phyloP scores from a whole-genome alignment of 1,139 yeast genomes.

The Pichia cactophila region DNA sequence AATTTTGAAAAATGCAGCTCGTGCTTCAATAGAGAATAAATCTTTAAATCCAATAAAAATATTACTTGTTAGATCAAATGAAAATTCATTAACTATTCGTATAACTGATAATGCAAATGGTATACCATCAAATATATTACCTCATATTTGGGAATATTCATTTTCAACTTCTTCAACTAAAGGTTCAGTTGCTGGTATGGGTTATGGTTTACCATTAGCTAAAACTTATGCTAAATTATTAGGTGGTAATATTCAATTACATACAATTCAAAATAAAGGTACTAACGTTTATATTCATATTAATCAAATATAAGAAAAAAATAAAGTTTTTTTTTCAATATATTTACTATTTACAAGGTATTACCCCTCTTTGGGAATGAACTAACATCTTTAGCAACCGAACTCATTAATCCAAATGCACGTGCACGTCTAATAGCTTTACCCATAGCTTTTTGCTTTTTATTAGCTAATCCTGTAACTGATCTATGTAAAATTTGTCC shows the following conservation, averaged over 20 bases:
- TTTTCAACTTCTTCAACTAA: slow-evolving; percentile 40
- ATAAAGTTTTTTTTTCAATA: not conserved
- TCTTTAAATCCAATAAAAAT: slow-evolving; percentile 52
- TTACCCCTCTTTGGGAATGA: slow-evolving; percentile 34
- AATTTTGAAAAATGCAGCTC: slow-evolving; percentile 74
- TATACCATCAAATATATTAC: slow-evolving; percentile 56
- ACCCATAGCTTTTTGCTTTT: slow-evolving; percentile 56
- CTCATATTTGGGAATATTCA: slow-evolving; percentile 74
- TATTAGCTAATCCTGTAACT: slow-evolving; percentile 55
- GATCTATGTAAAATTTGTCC: slow-evolving; percentile 64
- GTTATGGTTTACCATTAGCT: slow-evolving; percentile 87
- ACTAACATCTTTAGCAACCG: slow-evolving; percentile 48
- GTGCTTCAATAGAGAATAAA: slow-evolving; percentile 71
- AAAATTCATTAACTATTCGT: slow-evolving; percentile 45
- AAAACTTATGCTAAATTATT: slow-evolving; percentile 63
- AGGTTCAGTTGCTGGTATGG: slow-evolving; percentile 76
- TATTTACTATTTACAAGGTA: slow-evolving; percentile 10
- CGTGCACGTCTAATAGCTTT: slow-evolving; percentile 66
- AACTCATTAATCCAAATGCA: slow-evolving; percentile 57
- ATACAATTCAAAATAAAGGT: slow-evolving; percentile 82
- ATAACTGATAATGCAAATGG: slow-evolving; percentile 89
- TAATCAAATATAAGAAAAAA: slow-evolving; percentile 31
- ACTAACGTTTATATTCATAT: slow-evolving; percentile 60
- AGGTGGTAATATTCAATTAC: slow-evolving; percentile 71
- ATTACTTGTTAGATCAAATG: slow-evolving; percentile 46